Conservation (phyloP, 169 alveolate species). For the Perkinsus marinus region DNA sequence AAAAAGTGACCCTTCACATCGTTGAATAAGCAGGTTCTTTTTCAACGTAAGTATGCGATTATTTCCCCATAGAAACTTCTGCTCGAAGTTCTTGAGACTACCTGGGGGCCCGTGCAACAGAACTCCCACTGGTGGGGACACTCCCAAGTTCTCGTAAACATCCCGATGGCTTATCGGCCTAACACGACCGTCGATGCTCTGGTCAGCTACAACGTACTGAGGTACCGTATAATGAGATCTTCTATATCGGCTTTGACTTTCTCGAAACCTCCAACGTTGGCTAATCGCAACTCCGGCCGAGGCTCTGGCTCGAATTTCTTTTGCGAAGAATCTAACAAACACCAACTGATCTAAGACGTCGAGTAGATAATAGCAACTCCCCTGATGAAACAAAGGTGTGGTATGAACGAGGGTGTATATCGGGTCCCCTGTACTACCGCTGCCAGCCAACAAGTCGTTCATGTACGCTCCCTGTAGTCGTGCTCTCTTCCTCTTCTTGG, state of each 20-base stretch:
- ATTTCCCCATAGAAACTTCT: conserved; percentile 69
- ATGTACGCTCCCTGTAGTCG: not conserved
- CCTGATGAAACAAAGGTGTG: too few relatives aligned
- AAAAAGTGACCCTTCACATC: too few relatives aligned
- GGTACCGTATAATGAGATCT: conserved; percentile 43
- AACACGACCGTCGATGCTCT: too few relatives aligned
- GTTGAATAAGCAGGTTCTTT: too few relatives aligned
- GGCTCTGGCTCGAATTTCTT: conserved; percentile 6
- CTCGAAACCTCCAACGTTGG: conserved; percentile 22
- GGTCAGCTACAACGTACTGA: too few relatives aligned
- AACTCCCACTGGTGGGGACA: conserved; percentile 76
- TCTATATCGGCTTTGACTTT: conserved; percentile 15
- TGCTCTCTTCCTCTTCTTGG: not conserved
- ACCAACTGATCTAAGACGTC: too few relatives aligned
- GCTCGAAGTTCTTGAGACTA: conserved; percentile 50
- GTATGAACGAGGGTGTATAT: too few relatives aligned
- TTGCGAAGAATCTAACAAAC: not conserved
- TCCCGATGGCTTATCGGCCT: conserved; percentile 50
- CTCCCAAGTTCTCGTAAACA: conserved; percentile 61
- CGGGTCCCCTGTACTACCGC: not conserved
- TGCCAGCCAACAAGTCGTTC: not conserved
- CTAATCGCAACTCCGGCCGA: conserved; percentile 13
- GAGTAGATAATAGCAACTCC: not conserved
- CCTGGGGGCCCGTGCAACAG: conserved; percentile 92
- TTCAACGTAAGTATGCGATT: too few relatives aligned